Percentiles rank a stretch among this genome's conserved stretches.
These are phyloP conservation scores for Trichophaea hybrida DNA, from an alignment of 2,329 filamentous ascomycete genomes.

Conservation along the genomic window DNA sequence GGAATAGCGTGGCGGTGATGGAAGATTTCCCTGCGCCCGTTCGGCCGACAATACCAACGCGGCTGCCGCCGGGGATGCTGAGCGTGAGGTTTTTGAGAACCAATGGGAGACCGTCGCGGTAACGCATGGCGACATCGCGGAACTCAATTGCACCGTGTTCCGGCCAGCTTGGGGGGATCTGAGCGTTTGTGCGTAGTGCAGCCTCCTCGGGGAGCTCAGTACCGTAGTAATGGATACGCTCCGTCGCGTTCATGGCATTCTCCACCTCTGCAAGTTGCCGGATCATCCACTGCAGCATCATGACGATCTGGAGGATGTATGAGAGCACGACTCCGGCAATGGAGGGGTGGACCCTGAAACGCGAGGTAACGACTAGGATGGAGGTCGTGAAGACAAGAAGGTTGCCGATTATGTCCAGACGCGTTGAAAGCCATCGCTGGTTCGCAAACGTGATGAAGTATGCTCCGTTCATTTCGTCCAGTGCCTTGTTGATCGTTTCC, in stretches of 20 bases:
- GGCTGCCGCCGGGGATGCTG: constrained; percentile 59
- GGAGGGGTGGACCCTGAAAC: constrained; percentile 70
- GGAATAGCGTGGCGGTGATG: constrained; percentile 72
- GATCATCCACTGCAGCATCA: constrained; percentile 92
- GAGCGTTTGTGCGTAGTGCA: constrained; percentile 52
- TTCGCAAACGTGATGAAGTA: constrained; percentile 95
- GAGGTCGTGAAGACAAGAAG: constrained; percentile 74
- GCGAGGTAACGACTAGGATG: constrained; percentile 80
- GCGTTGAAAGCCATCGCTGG: constrained; percentile 78
- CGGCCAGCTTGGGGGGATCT: constrained; percentile 66
- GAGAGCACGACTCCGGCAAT: constrained; percentile 79
- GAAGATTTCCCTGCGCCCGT: constrained; percentile 73
- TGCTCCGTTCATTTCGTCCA: constrained; percentile 85
- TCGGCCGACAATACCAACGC: constrained; percentile 66
- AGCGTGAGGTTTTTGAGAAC: constrained; percentile 58
- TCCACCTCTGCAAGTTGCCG: constrained; percentile 89
- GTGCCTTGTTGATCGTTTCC: constrained; percentile 50
- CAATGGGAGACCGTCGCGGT: constrained; percentile 55
- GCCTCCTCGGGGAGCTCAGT: constrained; percentile 78
- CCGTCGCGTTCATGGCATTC: constrained; percentile 95
- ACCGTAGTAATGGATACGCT: constrained; percentile 82
- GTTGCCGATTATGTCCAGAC: constrained; percentile 73
- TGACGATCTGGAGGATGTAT: constrained; percentile 84
- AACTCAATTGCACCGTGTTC: constrained; percentile 71
- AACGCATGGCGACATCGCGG: constrained; percentile 63